Evolutionary conservation across 2,329 filamentous ascomycete genomes (phyloP), one percentile per base, ranked within the genome.

Genomic region (Helotiales sp.): DNA sequence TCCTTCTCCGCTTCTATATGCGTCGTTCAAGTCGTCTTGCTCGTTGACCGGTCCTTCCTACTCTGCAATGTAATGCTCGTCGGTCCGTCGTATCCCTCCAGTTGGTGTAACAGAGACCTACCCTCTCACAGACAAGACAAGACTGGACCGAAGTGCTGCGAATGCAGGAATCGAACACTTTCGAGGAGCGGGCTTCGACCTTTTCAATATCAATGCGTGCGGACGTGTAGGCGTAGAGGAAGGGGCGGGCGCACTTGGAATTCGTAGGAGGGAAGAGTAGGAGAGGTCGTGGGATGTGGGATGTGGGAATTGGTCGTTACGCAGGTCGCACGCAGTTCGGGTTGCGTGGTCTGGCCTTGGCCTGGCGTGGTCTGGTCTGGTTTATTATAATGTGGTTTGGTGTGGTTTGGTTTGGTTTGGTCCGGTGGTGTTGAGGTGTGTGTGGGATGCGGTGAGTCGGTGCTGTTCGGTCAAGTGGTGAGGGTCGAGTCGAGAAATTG

Each of bases 271-370:
- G 43, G 37, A 47, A 52, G 40, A 52, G 26, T 20, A 55, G 24
- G 22, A 40, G 58, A 43, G 64, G 64, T 60, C 64, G 64, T 60
- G 64, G 64, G 64, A 63, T 45, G 66, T 54, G 67, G n/a, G n/a
- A n/a, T n/a, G 64, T 60, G 64, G 64, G 64, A 63, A 34, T 63
- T 54, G 67, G 61, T 50, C 61, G 64, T 50, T 60, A 34, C 24
- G 13, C n/a, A n/a, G 30, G 20, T 30, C 13, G 37, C 37, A 47
- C 37, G 57, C 43, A 49, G 57, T 11, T 60, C 24, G 28, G 57
- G 57, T 47, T 45, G 57, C 37, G 57, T 47, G 24, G 57, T 60
- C n/a, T 40, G 32, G 17, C 22, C 37, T 37, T 47, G 24, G 57
- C 47, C n/a, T 40, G 32, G 17, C 22, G 30, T 32, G 32, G 54